Evolutionary conservation across 495 filamentous ascomycete genomes (phyloP), one percentile per base, ranked within the genome.

Genomic region (Aspergillus sclerotioniger): DNA sequence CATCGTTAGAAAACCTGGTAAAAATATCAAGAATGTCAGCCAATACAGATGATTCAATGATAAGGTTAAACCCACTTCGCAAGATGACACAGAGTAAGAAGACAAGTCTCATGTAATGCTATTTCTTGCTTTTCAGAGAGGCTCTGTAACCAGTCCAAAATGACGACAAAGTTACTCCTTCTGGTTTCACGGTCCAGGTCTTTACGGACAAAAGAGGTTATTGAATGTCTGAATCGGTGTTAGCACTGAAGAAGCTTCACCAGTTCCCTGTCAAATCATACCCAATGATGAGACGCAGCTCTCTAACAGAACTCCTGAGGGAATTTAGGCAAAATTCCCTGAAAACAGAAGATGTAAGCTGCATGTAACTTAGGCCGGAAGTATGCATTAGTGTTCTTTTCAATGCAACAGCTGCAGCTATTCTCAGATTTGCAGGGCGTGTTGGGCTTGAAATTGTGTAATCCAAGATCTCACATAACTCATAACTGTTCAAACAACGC

Each of bases 311-410:
- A 67, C 92, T 96, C 48, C 84, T 82, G 19, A 96, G 74, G 3
- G 88, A 90, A 55, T 86, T 80, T 2, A 98, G 69, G 65, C 90
- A 94, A 80, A 90, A 91, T 64, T 91, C 85, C 0, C 90, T 92
- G 43, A 88, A 75, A 0, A 70, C 58, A 8, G 89, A 91, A 6
- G 65, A 74, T 39, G 83, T 80, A 3, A 97, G 71, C 58, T 91
- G 83, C 55, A 93, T 71, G 55, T 88, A 76, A 10, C 75, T 71
- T 7, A 71, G 46, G 54, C 79, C 74, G 2, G 71, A 67, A 0
- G 83, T 84, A 71, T 95, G 91, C 47, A 79, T 79, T 17, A 89
- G 68, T 19, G 90, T 72, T 44, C 88, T 83, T 62, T 82, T 84
- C 21, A 96, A 67, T 3, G 85, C 82, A 55, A 88, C 64, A 83